These are phyloP conservation scores for Trametopsis cervina DNA, from an alignment of 768 basidiomycete genomes.

Conservation along the genomic window DNA sequence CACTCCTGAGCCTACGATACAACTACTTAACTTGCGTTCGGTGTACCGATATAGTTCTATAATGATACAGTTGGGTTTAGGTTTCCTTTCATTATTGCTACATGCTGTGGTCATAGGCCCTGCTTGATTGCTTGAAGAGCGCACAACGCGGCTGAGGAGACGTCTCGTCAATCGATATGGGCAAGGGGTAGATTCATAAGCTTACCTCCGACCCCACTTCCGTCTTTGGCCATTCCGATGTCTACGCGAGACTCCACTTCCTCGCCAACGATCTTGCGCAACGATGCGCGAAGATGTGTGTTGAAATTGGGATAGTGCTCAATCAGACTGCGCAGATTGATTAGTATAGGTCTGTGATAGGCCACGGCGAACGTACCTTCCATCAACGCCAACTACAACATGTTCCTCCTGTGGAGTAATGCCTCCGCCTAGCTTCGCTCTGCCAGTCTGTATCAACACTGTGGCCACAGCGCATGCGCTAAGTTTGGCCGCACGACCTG, in stretches of 20 bases:
- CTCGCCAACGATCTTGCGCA: slow-evolving; percentile 70
- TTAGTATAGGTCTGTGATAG: not conserved
- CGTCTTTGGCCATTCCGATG: slow-evolving; percentile 94
- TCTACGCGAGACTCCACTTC: slow-evolving; percentile 74
- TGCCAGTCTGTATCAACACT: slow-evolving; percentile 74
- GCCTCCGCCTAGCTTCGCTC: slow-evolving; percentile 44
- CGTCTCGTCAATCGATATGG: not conserved
- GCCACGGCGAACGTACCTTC: slow-evolving; percentile 48
- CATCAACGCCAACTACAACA: slow-evolving; percentile 87
- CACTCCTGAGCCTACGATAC: too few species aligned
- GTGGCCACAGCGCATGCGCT: slow-evolving; percentile 87
- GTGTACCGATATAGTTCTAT: too few species aligned
- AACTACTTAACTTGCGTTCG: too few species aligned
- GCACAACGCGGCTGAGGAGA: slow-evolving; percentile 68
- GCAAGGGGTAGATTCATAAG: slow-evolving; percentile 2
- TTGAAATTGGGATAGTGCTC: slow-evolving; percentile 91
- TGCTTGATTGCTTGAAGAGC: slow-evolving; percentile 77
- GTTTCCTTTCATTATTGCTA: not conserved
- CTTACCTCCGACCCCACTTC: slow-evolving; percentile 95
- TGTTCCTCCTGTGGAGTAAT: slow-evolving; percentile 25
- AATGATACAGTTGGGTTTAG: slow-evolving; percentile 4
- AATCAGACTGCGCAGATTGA: slow-evolving; percentile 52
- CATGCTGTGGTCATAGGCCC: slow-evolving; percentile 8
- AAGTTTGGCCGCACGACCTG: slow-evolving; percentile 72
- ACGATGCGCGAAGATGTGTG: slow-evolving; percentile 61